Evolutionary conservation across 345 rosid species (phyloP), one percentile per base, ranked within the genome.

Genomic region (Euphorbia tirucalli): DNA sequence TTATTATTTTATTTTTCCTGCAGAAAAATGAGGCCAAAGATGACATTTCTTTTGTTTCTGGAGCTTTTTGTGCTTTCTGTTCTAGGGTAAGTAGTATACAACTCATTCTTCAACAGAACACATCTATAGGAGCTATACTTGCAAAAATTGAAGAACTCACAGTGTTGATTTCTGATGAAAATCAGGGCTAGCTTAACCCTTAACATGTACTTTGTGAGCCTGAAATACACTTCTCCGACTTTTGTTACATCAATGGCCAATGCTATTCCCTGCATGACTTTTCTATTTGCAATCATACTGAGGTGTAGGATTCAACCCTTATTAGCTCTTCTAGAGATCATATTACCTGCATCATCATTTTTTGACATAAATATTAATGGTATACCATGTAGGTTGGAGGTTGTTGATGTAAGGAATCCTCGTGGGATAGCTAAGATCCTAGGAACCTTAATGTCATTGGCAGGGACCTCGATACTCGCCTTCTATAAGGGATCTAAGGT

Each of bases 1-100:
- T 22, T 30, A 15, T 65, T n/a, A n/a, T n/a, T n/a, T n/a, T n/a
- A n/a, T n/a, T 30, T 74, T 43, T 5, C 46, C 5, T 52, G 62
- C 81, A 81, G 84, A 60, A 59, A 72, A 41, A 5, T 3, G 31
- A 81, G 84, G 79, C 81, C 81, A 31, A 74, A 68, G 63, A 54
- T 81, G 72, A 74, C 77, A 11, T 50, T 54, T 39, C 50, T 56
- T 7, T n/a, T 81, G 30, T 77, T 77, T 68, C 15, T 71, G 59
- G 81, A 81, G 71, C 59, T 81, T 16, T 74, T 59, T 54, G 44
- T 74, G 55, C 84, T 81, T n/a, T 67, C 81, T 58, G 52, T 77
- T 15, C 18, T 77, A 5, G 79, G 84, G 81, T 75, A 71, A 49
- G 62, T 43, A 28, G 46, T 14, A 8, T 27, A 55, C 19, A 13